Evolutionary conservation across 2,329 filamentous ascomycete species (phyloP).

Genomic region (Lecanicillium sp.): DNA sequence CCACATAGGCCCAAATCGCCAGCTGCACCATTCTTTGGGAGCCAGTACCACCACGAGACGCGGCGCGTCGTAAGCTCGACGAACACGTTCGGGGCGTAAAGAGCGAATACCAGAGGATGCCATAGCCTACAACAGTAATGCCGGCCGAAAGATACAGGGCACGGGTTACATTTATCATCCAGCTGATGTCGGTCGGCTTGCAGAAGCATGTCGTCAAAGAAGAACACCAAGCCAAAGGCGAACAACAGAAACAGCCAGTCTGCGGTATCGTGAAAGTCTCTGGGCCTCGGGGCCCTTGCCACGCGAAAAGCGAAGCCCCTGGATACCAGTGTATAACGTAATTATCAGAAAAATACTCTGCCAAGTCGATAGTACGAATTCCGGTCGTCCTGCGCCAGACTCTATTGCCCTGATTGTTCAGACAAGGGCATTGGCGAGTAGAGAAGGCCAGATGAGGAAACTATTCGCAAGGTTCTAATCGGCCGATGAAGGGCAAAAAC

Average conservation of each 20-base stretch:
- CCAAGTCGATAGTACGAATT: background rate
- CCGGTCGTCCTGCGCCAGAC: background rate
- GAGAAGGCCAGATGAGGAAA: conserved; percentile 22
- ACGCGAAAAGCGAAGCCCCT: background rate
- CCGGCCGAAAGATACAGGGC: background rate
- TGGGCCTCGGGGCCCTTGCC: background rate
- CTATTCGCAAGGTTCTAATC: background rate
- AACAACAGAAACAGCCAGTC: background rate
- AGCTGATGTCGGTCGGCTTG: background rate
- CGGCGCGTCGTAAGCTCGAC: background rate
- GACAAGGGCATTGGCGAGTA: conserved; percentile 32
- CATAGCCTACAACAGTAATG: background rate
- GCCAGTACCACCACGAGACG: background rate
- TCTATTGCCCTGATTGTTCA: conserved; percentile 18
- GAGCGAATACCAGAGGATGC: background rate
- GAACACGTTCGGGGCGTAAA: background rate
- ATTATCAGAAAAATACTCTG: background rate
- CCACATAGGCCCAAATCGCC: background rate
- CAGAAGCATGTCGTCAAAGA: background rate
- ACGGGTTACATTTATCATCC: background rate
- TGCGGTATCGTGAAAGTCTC: background rate
- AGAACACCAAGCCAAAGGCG: background rate
- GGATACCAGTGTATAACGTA: background rate
- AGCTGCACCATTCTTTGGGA: background rate
- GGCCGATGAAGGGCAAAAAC: background rate